Evolutionary conservation across 768 basidiomycete genomes (phyloP).

Genomic region (Pisolithus sp.): DNA sequence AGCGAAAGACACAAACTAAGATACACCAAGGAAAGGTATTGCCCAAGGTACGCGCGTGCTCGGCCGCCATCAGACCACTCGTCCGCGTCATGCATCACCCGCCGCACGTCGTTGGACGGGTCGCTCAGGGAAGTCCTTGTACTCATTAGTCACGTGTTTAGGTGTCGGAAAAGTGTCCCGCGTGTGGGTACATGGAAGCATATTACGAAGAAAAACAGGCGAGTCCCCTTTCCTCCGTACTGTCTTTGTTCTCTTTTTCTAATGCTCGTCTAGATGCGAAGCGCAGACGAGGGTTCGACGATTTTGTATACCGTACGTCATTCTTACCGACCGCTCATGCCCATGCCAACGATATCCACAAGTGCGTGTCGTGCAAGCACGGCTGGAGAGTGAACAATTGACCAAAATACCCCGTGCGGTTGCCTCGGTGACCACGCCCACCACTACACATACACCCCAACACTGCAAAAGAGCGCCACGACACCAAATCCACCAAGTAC

Average conservation of each 20-base stretch:
- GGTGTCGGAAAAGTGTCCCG: slow-evolving; percentile 73
- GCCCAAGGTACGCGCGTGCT: slow-evolving; percentile 46
- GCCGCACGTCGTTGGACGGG: too few relatives aligned
- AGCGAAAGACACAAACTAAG: slow-evolving; percentile 85
- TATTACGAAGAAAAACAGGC: slow-evolving; percentile 89
- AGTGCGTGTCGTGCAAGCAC: slow-evolving; percentile 69
- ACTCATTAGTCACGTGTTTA: background rate
- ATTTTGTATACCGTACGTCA: slow-evolving; percentile 84
- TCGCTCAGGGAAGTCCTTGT: too few relatives aligned
- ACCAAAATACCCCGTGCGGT: too few relatives aligned
- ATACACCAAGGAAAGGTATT: slow-evolving; percentile 64
- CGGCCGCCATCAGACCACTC: too few relatives aligned
- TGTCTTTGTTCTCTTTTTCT: background rate
- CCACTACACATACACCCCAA: slow-evolving; percentile 73
- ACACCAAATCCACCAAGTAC: slow-evolving; percentile 82
- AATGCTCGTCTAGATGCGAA: slow-evolving; percentile 51
- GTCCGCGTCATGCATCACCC: slow-evolving; percentile 3
- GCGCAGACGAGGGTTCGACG: slow-evolving; percentile 92
- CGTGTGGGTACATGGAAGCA: slow-evolving; percentile 78
- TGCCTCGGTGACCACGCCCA: too few relatives aligned
- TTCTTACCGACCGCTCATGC: slow-evolving; percentile 2
- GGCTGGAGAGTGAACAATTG: slow-evolving; percentile 82
- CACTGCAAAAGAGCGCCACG: slow-evolving; percentile 82
- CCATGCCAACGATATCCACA: slow-evolving; percentile 21
- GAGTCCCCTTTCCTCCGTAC: slow-evolving; percentile 10